These are phyloP conservation scores for Fraxinus ornus DNA, from an alignment of 305 asterid species.

Conservation along the genomic window DNA sequence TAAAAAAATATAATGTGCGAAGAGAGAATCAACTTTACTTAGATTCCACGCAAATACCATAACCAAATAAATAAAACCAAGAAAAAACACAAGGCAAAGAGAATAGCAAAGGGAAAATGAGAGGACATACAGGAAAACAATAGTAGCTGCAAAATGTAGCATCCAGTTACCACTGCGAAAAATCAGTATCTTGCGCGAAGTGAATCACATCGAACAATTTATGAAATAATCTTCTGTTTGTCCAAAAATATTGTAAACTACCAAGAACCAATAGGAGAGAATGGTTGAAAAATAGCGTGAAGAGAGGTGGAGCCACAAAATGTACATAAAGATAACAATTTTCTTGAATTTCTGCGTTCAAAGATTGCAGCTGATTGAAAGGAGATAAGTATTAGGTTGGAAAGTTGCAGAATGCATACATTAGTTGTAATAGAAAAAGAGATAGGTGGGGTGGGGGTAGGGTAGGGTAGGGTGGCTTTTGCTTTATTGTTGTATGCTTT, in stretches of 20 bases:
- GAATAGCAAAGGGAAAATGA: slow-evolving; percentile 12
- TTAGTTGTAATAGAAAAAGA: not conserved
- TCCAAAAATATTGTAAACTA: not conserved
- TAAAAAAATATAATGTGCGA: not conserved
- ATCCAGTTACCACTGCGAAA: not conserved
- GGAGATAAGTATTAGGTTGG: slow-evolving; percentile 3
- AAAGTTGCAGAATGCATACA: slow-evolving; percentile 12
- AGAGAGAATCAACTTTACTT: slow-evolving; percentile 35
- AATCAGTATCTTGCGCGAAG: not conserved
- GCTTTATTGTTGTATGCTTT: slow-evolving; percentile 19
- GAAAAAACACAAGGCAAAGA: not conserved
- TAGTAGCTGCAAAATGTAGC: not conserved
- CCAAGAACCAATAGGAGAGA: slow-evolving; percentile 1
- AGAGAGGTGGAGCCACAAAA: not conserved
- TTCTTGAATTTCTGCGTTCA: slow-evolving; percentile 22
- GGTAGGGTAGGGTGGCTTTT: slow-evolving; percentile 15
- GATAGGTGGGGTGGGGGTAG: not conserved
- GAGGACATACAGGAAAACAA: slow-evolving; percentile 16
- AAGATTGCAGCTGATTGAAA: slow-evolving; percentile 24
- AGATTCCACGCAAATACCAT: slow-evolving; percentile 46
- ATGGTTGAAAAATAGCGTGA: not conserved
- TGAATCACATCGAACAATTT: not conserved
- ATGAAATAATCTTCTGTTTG: not conserved
- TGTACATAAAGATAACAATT: not conserved
- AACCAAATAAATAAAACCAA: slow-evolving; percentile 7